Evolutionary conservation across 352 stramenopile genomes (phyloP), one percentile per base, ranked within the genome.

Genomic region (Phytophthora pistaciae): DNA sequence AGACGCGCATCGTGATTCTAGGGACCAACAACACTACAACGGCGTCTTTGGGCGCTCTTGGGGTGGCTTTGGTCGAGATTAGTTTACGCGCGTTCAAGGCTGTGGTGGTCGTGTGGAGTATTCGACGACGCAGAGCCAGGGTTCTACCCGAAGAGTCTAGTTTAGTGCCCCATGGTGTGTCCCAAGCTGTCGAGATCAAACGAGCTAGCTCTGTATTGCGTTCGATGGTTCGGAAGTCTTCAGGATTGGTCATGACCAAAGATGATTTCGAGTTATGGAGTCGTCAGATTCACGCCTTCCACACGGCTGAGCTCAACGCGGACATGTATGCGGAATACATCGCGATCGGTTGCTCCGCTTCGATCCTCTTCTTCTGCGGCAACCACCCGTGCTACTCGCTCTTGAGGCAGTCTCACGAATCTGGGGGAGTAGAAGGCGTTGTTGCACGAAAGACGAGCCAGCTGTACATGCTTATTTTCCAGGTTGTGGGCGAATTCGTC

Each of bases 241-340:
- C 42, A 23, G n/a, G 18, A 5, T 18, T 49, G n/a, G 18, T 16
- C 42, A 23, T 23, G 42, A 49, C 42, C 0, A 49, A 49, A 49
- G 42, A 8, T 2, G 40, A 62, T 2, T 59, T 68, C 49, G 53
- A 73, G 10, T 9, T 68, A 20, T 68, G 66, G 54, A 46, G 53
- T 38, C 52, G 53, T 7, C 75, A 73, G 55, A 14, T 69, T 16
- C 58, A 68, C 16, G 20, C 40, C 10, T 73, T 73, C 6, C 59
- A 68, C 23, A 46, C 33, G 2, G 59, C 52, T n/a, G 59, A 73
- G 31, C 16, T 68, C 11, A 68, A 70, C 46, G 67, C 64, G 1
- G 64, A 79, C 27, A 84, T 84, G 66, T 64, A 60, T 11, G 64
- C 66, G 33, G 69, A 83, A 61, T 86, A 86, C 63, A 80, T 84